Percentiles rank a stretch among this genome's conserved stretches.
These are phyloP conservation scores for Allium fistulosum DNA, from an alignment of 106 monocot species.

Conservation along the genomic window DNA sequence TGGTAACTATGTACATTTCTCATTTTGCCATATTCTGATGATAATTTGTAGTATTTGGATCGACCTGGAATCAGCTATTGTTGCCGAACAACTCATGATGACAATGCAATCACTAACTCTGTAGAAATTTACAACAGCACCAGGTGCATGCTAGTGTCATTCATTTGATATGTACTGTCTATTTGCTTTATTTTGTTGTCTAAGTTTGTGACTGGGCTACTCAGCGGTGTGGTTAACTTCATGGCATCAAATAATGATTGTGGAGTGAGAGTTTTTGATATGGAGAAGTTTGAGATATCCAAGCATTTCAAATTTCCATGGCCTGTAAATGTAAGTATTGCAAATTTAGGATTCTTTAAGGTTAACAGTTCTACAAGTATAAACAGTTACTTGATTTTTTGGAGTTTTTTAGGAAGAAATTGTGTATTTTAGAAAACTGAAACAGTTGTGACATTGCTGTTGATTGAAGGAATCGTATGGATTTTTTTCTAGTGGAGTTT, in stretches of 20 bases:
- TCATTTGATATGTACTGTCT: no score
- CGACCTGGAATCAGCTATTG: slow-evolving; percentile 49
- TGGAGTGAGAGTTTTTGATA: slow-evolving; percentile 71
- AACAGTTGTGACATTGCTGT: no score
- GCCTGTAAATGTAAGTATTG: slow-evolving; percentile 62
- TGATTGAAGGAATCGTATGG: no score
- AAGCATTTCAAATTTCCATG: slow-evolving; percentile 53
- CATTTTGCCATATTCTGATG: neutral
- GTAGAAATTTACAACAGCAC: slow-evolving; percentile 42
- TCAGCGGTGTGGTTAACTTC: slow-evolving; percentile 65
- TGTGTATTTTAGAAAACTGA: no score
- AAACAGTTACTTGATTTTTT: no score
- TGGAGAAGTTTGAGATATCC: slow-evolving; percentile 73
- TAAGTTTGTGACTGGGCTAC: neutral
- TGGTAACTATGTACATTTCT: neutral
- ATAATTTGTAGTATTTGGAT: slow-evolving; percentile 36
- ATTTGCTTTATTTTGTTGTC: no score
- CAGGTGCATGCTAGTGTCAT: slow-evolving; percentile 12
- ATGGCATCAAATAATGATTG: slow-evolving; percentile 88
- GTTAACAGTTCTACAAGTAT: no score
- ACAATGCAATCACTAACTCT: slow-evolving; percentile 43
- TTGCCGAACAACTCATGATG: slow-evolving; percentile 20
- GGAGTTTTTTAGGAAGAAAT: no score
- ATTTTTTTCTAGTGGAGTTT: no score
- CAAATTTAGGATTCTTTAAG: no score